These are phyloP conservation scores for Lippia alba DNA, from an alignment of 305 asterid species.

Conservation along the genomic window DNA sequence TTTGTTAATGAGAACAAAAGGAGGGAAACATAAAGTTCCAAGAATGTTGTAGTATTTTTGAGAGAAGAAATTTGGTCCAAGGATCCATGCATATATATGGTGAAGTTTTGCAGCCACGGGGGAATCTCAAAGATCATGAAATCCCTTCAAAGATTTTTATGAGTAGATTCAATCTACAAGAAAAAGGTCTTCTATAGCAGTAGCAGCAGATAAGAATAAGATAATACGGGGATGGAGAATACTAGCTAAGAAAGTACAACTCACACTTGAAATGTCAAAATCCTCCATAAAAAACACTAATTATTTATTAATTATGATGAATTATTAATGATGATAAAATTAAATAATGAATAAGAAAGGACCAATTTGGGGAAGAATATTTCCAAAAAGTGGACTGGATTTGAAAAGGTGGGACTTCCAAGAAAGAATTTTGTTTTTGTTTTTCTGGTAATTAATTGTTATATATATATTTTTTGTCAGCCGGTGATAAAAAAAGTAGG, in stretches of 20 bases:
- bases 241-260: too few relatives aligned
- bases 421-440: neutral
- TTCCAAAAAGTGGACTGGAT: neutral
- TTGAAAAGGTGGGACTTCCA: neutral
- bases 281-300: neutral
- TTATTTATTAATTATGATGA: too few relatives aligned
- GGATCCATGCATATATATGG: neutral
- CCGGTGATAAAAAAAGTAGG: neutral
- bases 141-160: slow-evolving; percentile 22
- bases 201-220: neutral
- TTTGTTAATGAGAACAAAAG: slow-evolving; percentile 24
- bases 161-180: slow-evolving; percentile 27
- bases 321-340: too few relatives aligned
- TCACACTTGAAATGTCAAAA: slow-evolving; percentile 1
- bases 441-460: neutral
- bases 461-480: neutral
- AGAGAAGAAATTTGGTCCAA: neutral
- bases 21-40: neutral
- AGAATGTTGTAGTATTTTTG: neutral
- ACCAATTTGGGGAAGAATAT: neutral
- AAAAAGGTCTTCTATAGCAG: neutral
- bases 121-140: slow-evolving; percentile 33
- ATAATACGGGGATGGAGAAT: too few relatives aligned
- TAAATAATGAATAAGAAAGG: neutral
- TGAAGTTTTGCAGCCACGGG: neutral